Percentiles rank a stretch among this genome's conserved stretches.
phyloP scores from a whole-genome alignment of 345 rosid genomes.

The Streptanthus diversifolius region DNA sequence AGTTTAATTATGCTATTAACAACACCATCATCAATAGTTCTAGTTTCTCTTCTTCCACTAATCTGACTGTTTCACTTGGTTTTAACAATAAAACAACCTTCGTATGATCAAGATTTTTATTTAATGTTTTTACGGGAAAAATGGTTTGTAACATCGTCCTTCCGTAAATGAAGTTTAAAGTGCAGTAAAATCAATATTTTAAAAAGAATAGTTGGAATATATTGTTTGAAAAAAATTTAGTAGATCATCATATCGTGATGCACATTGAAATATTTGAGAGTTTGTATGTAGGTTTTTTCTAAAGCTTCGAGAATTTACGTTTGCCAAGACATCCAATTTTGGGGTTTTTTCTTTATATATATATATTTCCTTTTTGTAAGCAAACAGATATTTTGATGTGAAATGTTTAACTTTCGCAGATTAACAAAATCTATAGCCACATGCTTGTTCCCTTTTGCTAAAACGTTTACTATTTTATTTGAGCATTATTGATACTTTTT shows the following conservation, averaged over 20 bases:
- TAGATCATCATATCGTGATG: not conserved
- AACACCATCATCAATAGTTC: not conserved
- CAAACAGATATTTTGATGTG: not conserved
- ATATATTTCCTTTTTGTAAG: not conserved
- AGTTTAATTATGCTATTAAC: not conserved
- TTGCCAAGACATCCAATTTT: not conserved
- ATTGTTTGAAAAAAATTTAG: not conserved
- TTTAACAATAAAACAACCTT: not conserved
- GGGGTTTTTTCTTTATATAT: not conserved
- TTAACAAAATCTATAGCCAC: conserved; percentile 21
- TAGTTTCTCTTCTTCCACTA: not conserved
- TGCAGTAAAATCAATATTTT: not conserved
- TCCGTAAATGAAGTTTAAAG: not conserved
- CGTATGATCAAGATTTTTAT: too few species aligned
- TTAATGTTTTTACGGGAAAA: not conserved
- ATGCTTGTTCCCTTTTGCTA: conserved; percentile 25
- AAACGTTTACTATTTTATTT: conserved; percentile 23
- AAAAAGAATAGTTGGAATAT: not conserved
- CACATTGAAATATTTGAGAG: not conserved
- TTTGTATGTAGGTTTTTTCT: not conserved
- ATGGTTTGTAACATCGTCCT: not conserved
- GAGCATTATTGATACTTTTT: conserved; percentile 19
- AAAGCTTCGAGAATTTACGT: not conserved
- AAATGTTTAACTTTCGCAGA: not conserved
- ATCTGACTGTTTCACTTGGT: not conserved